Conservation (phyloP, 192 early-diverging fungal genomes). For the Coemansia aciculifera region DNA sequence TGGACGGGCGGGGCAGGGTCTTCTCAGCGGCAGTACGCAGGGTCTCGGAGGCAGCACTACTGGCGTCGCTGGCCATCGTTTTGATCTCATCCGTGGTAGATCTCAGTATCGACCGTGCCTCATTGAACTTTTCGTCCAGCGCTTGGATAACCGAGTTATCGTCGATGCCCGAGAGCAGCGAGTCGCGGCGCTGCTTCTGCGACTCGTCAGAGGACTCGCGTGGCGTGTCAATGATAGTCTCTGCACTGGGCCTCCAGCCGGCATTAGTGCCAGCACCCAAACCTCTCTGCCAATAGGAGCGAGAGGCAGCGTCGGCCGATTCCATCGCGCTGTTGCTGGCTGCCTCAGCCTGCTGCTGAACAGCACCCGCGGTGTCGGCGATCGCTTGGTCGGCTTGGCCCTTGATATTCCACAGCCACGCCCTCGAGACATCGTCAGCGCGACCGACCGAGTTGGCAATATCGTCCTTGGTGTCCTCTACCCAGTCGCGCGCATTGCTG, state of each 20-base stretch:
- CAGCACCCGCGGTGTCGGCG: constrained; percentile 17
- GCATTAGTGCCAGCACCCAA: not conserved
- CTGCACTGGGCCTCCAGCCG: not conserved
- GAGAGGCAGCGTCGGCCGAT: constrained; percentile 5
- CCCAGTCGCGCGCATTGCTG: constrained; percentile 5
- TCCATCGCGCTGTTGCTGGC: constrained; percentile 19
- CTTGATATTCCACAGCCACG: constrained; percentile 22
- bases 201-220: not conserved
- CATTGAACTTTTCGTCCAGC: constrained; percentile 45
- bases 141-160: constrained; percentile 28
- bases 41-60: constrained; percentile 15
- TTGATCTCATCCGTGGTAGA: constrained; percentile 27
- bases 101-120: constrained; percentile 30
- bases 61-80: constrained; percentile 29
- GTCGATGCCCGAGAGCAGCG: constrained; percentile 10
- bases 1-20: constrained; percentile 19
- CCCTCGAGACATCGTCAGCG: constrained; percentile 15
- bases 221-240: not conserved
- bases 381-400: constrained; percentile 18
- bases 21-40: constrained; percentile 14
- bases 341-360: constrained; percentile 10
- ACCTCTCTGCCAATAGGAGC: not conserved
- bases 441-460: not conserved
- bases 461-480: not conserved
- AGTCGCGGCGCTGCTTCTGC: constrained; percentile 27